A percentile compares a stretch with the other conserved stretches of the same genome.
These are phyloP conservation scores for Pyrenochaeta sp. DNA, from an alignment of 2,329 filamentous ascomycete genomes.

Conservation along the genomic window DNA sequence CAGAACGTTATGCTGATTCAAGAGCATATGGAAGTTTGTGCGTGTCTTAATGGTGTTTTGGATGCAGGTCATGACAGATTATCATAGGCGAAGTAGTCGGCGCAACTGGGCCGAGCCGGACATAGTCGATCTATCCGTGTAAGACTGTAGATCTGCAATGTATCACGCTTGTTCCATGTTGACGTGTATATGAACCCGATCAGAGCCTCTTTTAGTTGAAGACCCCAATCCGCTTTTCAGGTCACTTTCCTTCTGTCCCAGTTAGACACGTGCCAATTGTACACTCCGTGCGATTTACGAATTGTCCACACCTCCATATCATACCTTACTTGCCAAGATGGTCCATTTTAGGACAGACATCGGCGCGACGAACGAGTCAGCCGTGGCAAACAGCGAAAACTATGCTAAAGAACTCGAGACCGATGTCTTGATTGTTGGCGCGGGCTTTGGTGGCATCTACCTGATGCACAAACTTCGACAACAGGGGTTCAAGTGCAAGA, in stretches of 20 bases:
- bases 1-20: conserved; percentile 2
- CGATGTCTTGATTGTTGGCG: conserved; percentile 50
- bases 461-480: conserved; percentile 52
- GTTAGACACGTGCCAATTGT: neutral
- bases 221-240: too few relatives aligned
- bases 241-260: neutral
- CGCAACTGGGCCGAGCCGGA: conserved; percentile 4
- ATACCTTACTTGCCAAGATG: conserved; percentile 35
- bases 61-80: conserved; percentile 1
- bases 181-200: conserved; percentile 25
- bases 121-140: too few relatives aligned
- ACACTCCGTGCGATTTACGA: neutral
- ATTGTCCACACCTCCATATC: too few relatives aligned
- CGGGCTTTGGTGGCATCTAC: conserved; percentile 53
- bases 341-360: conserved; percentile 44
- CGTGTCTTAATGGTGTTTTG: conserved; percentile 1
- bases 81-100: conserved; percentile 3
- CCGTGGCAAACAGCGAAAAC: conserved; percentile 31
- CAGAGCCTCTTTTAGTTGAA: too few relatives aligned
- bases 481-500: conserved; percentile 49
- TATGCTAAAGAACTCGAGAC: conserved; percentile 47
- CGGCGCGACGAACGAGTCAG: conserved; percentile 28
- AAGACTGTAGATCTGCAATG: conserved; percentile 19
- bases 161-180: conserved; percentile 7
- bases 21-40: neutral